These are phyloP conservation scores for Talaromyces adpressus DNA, from an alignment of 495 filamentous ascomycete species.

Conservation along the genomic window DNA sequence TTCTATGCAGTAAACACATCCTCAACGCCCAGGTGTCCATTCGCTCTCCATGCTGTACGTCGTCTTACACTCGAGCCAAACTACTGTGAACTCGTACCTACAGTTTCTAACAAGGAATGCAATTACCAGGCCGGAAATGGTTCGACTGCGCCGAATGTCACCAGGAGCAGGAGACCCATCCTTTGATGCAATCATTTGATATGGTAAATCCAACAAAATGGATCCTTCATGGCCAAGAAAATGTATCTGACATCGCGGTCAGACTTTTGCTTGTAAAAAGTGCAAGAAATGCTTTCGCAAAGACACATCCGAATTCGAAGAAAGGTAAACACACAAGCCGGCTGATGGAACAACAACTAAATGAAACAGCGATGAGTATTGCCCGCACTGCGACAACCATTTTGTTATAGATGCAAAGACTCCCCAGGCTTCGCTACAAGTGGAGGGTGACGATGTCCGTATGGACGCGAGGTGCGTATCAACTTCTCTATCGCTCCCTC, in stretches of 20 bases:
- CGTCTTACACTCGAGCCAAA: constrained; percentile 15
- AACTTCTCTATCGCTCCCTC: not conserved
- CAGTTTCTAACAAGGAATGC: not conserved
- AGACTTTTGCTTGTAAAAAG: constrained; percentile 91
- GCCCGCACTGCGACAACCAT: constrained; percentile 99
- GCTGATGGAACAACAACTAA: not conserved
- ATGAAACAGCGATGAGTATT: constrained; percentile 79
- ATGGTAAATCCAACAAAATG: constrained; percentile 48
- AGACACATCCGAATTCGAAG: constrained; percentile 84
- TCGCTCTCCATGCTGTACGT: constrained; percentile 86
- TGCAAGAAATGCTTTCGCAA: constrained; percentile 98
- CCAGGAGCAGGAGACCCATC: constrained; percentile 68
- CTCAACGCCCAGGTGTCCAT: constrained; percentile 97
- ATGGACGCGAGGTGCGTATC: constrained; percentile 56
- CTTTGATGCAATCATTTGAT: constrained; percentile 67
- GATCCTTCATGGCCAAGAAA: not conserved
- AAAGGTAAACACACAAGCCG: constrained; percentile 44
- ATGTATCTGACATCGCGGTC: not conserved
- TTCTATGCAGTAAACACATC: constrained; percentile 74
- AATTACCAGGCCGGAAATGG: constrained; percentile 74
- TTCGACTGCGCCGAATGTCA: constrained; percentile 98
- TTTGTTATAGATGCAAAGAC: constrained; percentile 84
- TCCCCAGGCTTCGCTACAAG: constrained; percentile 68
- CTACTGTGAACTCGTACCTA: not conserved
- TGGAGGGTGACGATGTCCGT: constrained; percentile 86